phyloP scores from a whole-genome alignment of 2,329 filamentous ascomycete species.

The Juglanconis oblonga region DNA sequence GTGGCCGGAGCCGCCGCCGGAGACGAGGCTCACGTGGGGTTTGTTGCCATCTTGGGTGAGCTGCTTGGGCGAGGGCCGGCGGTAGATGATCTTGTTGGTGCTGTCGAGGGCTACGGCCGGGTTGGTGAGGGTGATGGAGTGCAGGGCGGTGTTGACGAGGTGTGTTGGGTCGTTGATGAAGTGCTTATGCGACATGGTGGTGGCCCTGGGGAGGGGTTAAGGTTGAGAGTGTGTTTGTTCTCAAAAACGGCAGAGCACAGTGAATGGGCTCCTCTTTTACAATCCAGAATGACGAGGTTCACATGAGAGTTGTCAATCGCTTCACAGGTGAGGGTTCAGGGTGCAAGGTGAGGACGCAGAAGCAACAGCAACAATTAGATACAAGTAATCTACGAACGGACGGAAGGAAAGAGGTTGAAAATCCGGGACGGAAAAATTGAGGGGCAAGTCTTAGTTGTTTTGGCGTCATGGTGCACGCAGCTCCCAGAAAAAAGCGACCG shows the following conservation, averaged over 20 bases:
- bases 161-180: constrained; percentile 82
- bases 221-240: neutral
- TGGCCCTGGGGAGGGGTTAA: neutral
- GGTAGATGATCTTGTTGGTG: constrained; percentile 81
- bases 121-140: constrained; percentile 77
- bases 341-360: neutral
- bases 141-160: constrained; percentile 74
- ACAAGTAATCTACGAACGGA: neutral
- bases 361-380: neutral
- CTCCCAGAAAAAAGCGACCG: no score
- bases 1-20: constrained; percentile 85
- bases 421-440: constrained; percentile 17
- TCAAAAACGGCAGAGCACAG: neutral
- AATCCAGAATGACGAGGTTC: neutral
- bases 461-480: constrained; percentile 2
- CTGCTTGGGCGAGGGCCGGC: constrained; percentile 47
- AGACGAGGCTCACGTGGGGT: constrained; percentile 76
- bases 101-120: constrained; percentile 76
- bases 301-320: neutral
- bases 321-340: neutral
- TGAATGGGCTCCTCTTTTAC: no score
- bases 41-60: constrained; percentile 36
- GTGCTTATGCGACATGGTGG: constrained; percentile 63
- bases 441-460: neutral
- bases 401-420: neutral